Base-by-base conservation (phyloP, 1,139 yeast species). In the Diutina neorugosa region DNA sequence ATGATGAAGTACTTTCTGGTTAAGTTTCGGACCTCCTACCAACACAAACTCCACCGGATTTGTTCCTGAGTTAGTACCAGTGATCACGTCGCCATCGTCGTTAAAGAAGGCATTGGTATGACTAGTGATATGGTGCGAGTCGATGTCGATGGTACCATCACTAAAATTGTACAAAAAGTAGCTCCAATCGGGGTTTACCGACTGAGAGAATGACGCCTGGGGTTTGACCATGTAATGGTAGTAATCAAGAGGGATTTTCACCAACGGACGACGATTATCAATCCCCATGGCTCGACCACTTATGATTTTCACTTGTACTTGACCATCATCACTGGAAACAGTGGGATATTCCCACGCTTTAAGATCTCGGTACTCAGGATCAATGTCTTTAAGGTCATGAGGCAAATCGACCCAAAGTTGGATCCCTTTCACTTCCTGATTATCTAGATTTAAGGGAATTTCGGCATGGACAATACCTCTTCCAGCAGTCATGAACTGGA, bases 401-500 rank as follows among this genome's bases (percentile, higher is more conserved):
- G 96, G 96, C 57, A 89, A 74, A 63, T 89, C 96, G 52, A 90
- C 96, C 97, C 97, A 90, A 53, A 91, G 70, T 66, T 90, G 96
- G 74, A 90, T 73, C 52, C 96, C 96, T 46, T 72, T 77, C 44
- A 83, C 81, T 1, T 77, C 70, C 20, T 74, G 64, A 23, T 84
- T 85, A 58, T 80, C 81, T 6, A 73, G 73, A 59, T 74, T 74
- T 37, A 86, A 80, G 12, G 96, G 96, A 81, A 87, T 86, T 63
- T 87, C 95, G 5, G 89, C 79, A 63, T 89, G 96, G 44, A 87
- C 88, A 50, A 89, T 81, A 54, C 96, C 97, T 59, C 77, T 79
- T 54, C 97, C 96, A 8, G 96, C 96, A 55, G 96, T 90, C 96
- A 90, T 90, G 65, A 90, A 89, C 69, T 90, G 97, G 59, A 90